These are phyloP conservation scores for Dalbergia cultrata DNA, from an alignment of 306 rosid genomes.

Conservation along the genomic window DNA sequence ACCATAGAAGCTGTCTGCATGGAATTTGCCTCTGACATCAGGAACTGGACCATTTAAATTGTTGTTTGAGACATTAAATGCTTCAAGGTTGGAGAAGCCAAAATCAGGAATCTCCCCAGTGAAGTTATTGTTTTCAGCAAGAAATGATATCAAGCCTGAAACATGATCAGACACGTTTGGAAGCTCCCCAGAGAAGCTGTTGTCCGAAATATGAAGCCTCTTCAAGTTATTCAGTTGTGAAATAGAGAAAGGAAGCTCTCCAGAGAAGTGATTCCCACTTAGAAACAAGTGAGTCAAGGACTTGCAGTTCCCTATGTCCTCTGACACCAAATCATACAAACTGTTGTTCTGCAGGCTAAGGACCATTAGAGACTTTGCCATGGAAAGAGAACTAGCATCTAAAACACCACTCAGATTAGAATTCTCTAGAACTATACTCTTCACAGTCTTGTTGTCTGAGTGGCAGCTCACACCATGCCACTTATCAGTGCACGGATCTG, in stretches of 20 bases:
- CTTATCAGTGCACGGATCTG: conserved; percentile 66
- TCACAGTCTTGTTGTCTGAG: conserved; percentile 37
- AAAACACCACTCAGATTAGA: conserved; percentile 51
- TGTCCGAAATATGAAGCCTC: conserved; percentile 54
- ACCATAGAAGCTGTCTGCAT: conserved; percentile 60
- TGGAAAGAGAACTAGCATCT: conserved; percentile 58
- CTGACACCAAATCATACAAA: conserved; percentile 52
- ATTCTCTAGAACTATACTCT: conserved; percentile 52
- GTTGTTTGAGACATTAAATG: conserved; percentile 70
- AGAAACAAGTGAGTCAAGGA: conserved; percentile 59
- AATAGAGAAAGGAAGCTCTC: conserved; percentile 60
- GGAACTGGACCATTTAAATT: conserved; percentile 62
- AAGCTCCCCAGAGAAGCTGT: conserved; percentile 61
- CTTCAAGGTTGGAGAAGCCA: conserved; percentile 60
- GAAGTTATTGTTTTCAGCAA: conserved; percentile 60
- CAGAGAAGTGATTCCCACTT: conserved; percentile 60
- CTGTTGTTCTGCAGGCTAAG: conserved; percentile 55
- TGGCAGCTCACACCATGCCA: conserved; percentile 67
- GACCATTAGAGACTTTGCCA: conserved; percentile 35
- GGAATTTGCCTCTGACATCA: conserved; percentile 53
- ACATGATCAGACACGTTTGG: conserved; percentile 53
- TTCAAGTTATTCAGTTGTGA: conserved; percentile 51
- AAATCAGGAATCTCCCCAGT: conserved; percentile 61
- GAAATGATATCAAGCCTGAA: conserved; percentile 60
- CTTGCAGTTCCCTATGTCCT: conserved; percentile 58